Evolutionary conservation across 2,329 filamentous ascomycete genomes (phyloP).

Genomic region (Endoconidiophora laricicola): DNA sequence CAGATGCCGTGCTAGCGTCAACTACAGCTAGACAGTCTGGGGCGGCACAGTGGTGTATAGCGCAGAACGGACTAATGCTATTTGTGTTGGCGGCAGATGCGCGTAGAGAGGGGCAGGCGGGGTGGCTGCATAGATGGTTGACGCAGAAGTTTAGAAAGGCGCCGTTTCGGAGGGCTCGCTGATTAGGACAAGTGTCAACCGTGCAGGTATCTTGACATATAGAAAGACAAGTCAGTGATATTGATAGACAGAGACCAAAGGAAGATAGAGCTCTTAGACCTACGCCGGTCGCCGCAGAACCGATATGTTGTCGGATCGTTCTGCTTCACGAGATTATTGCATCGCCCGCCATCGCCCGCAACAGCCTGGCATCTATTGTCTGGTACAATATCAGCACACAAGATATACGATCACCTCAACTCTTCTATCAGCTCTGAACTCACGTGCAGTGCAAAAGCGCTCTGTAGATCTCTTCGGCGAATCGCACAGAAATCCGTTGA

Average conservation of each 20-base stretch:
- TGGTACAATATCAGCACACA: not conserved
- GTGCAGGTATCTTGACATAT: slow-evolving; percentile 15
- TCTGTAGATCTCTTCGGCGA: slow-evolving; percentile 5
- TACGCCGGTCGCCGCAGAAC: slow-evolving; percentile 15
- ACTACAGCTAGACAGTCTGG: slow-evolving; percentile 13
- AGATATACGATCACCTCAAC: not conserved
- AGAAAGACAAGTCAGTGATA: not conserved
- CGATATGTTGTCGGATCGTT: slow-evolving; percentile 15
- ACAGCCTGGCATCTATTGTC: slow-evolving; percentile 13
- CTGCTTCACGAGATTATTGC: slow-evolving; percentile 15
- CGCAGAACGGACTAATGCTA: slow-evolving; percentile 11
- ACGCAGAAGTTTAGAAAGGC: slow-evolving; percentile 14
- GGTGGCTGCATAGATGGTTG: slow-evolving; percentile 16
- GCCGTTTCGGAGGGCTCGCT: slow-evolving; percentile 1
- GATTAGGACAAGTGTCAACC: slow-evolving; percentile 12
- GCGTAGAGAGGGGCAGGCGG: slow-evolving; percentile 11
- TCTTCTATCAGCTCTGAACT: not conserved
- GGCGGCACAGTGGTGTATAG: slow-evolving; percentile 15
- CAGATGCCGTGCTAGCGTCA: not conserved
- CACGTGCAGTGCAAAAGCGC: slow-evolving; percentile 6
- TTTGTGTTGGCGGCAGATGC: too few species aligned
- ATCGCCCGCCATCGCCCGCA: slow-evolving; percentile 9
- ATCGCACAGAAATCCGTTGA: not conserved
- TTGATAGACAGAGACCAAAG: not conserved
- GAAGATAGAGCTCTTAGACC: not conserved